These are phyloP conservation scores for Ceratocystis smalleyi DNA, from an alignment of 2,329 filamentous ascomycete genomes.

Conservation along the genomic window DNA sequence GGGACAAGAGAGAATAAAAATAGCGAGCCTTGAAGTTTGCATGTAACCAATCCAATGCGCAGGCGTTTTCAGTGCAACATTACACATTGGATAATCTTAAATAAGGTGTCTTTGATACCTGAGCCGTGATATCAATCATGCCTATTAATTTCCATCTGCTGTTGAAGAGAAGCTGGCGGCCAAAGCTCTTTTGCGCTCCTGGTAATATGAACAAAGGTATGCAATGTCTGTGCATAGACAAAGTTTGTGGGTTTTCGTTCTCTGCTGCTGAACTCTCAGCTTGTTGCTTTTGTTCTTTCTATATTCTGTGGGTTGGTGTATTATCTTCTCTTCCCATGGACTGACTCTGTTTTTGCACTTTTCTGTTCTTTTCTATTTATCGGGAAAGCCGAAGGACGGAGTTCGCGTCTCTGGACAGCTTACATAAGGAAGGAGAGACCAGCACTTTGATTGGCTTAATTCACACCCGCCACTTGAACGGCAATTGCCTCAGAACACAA, in stretches of 20 bases:
- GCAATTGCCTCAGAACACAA: background rate
- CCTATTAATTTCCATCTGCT: slow-evolving; percentile 1
- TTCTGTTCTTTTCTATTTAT: background rate
- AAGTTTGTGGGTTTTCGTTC: background rate
- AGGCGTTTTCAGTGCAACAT: slow-evolving; percentile 3
- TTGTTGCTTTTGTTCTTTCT: background rate
- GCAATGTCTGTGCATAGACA: background rate
- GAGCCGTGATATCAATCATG: background rate
- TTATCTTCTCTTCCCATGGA: background rate
- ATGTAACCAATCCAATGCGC: background rate
- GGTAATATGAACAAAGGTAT: background rate
- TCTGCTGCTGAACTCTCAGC: background rate
- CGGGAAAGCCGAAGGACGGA: background rate
- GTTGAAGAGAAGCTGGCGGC: background rate
- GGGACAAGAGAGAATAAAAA: background rate
- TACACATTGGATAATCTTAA: slow-evolving; percentile 5
- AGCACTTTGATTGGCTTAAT: background rate
- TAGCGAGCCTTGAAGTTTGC: slow-evolving; percentile 1
- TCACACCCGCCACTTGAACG: background rate
- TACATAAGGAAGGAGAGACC: background rate
- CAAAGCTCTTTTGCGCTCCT: slow-evolving; percentile 1
- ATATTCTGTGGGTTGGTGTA: background rate
- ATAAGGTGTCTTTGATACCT: background rate
- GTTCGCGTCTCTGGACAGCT: background rate
- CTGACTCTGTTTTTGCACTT: background rate